A percentile compares a stretch with the other conserved stretches of the same genome.
phyloP scores from a whole-genome alignment of 352 stramenopile species.

The Paralagenidium karlingii region DNA sequence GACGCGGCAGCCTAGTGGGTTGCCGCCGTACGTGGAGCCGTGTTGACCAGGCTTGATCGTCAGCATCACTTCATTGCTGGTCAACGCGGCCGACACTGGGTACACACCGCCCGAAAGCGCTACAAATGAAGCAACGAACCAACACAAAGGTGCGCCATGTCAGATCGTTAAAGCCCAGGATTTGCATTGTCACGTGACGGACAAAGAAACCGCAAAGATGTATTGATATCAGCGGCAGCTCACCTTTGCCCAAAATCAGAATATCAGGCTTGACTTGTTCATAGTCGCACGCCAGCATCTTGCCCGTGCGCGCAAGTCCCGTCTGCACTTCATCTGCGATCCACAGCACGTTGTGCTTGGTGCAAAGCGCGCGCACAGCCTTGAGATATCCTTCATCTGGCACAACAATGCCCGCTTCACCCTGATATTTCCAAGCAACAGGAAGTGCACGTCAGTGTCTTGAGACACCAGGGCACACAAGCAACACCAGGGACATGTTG shows the following conservation, averaged over 20 bases:
- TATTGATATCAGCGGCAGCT: too few species aligned
- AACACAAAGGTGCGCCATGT: background rate
- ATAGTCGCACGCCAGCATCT: constrained; percentile 94
- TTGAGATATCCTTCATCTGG: constrained; percentile 94
- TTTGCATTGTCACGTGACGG: constrained; percentile 1
- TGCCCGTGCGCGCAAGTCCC: constrained; percentile 93
- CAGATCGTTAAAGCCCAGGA: constrained; percentile 14
- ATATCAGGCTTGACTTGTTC: constrained; percentile 97
- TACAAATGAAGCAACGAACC: too few species aligned
- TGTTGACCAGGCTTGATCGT: constrained; percentile 96
- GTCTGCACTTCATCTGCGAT: constrained; percentile 99
- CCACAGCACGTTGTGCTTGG: constrained; percentile 97
- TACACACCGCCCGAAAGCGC: constrained; percentile 95
- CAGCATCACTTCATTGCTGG: constrained; percentile 95
- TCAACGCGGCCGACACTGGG: constrained; percentile 95
- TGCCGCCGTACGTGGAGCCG: constrained; percentile 95
- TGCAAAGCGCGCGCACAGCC: constrained; percentile 83
- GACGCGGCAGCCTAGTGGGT: constrained; percentile 94
- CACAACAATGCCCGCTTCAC: constrained; percentile 97
- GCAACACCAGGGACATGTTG: too few species aligned
- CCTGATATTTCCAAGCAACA: too few species aligned
- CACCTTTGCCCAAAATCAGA: constrained; percentile 91
- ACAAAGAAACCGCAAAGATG: constrained; percentile 11
- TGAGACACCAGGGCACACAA: background rate
- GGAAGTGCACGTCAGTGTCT: background rate